Evolutionary conservation across 495 filamentous ascomycete genomes (phyloP).

Genomic region (Beverwykella pulmonaria): DNA sequence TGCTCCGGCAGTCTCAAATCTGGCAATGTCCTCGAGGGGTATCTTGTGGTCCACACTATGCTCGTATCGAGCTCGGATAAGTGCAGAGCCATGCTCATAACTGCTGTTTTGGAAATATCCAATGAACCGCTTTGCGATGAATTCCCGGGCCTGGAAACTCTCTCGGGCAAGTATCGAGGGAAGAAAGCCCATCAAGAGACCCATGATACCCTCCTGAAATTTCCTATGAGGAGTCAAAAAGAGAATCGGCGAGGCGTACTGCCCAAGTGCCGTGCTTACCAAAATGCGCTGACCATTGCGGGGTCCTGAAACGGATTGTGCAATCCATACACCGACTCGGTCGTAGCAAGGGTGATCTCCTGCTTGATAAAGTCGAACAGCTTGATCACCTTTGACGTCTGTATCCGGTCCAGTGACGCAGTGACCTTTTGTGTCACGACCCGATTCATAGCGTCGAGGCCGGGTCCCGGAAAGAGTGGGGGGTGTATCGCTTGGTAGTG

Average conservation of each 20-base stretch:
- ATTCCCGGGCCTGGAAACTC: constrained; percentile 44
- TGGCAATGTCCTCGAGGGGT: constrained; percentile 49
- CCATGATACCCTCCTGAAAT: constrained; percentile 49
- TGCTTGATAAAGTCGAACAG: constrained; percentile 48
- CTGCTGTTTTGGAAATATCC: constrained; percentile 48
- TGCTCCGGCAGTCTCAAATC: constrained; percentile 46
- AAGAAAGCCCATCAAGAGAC: constrained; percentile 44
- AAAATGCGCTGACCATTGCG: constrained; percentile 49
- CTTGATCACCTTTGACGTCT: constrained; percentile 4
- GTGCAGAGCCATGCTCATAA: constrained; percentile 45
- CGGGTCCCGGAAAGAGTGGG: constrained; percentile 41
- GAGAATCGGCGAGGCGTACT: neutral
- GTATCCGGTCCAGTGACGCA: constrained; percentile 20
- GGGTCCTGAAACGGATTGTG: constrained; percentile 54
- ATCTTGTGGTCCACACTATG: constrained; percentile 41
- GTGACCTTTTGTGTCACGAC: constrained; percentile 41
- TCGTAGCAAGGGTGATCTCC: constrained; percentile 52
- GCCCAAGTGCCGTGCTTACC: constrained; percentile 39
- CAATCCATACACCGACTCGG: constrained; percentile 53
- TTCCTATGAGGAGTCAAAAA: constrained; percentile 42
- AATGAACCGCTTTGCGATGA: constrained; percentile 46
- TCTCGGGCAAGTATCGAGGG: constrained; percentile 40
- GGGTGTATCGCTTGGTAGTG: constrained; percentile 40
- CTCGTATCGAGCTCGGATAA: constrained; percentile 44
- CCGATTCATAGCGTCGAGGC: constrained; percentile 48